Conservation (phyloP, 371 early-diverging fungal species). For the Sanchytrium tribonematis region DNA sequence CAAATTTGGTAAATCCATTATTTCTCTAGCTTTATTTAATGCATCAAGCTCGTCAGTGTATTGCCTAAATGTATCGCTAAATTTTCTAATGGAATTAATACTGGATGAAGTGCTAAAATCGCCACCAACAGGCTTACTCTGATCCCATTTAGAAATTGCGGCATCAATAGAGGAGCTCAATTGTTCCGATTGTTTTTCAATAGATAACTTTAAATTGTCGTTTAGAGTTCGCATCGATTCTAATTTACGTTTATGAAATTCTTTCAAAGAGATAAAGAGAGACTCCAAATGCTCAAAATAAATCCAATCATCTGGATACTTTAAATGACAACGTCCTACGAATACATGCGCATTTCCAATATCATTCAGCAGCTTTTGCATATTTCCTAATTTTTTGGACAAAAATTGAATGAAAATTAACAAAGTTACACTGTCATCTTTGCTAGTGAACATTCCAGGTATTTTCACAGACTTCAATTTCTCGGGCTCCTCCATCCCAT, state of each 20-base stretch:
- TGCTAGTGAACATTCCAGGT: neutral
- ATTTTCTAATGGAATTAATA: constrained; percentile 45
- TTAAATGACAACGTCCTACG: constrained; percentile 16
- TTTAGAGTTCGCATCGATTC: constrained; percentile 72
- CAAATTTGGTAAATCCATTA: constrained; percentile 47
- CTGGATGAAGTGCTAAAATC: constrained; percentile 62
- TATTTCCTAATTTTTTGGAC: neutral
- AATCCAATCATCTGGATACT: constrained; percentile 78
- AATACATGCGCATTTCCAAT: neutral
- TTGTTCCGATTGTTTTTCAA: neutral
- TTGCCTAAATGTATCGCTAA: constrained; percentile 52
- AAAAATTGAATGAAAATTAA: neutral
- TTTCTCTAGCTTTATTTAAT: constrained; percentile 72
- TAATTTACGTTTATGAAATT: constrained; percentile 68
- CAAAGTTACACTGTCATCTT: neutral
- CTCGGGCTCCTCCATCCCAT: neutral
- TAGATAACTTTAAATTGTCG: constrained; percentile 13
- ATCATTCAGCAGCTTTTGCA: neutral
- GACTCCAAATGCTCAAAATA: constrained; percentile 82
- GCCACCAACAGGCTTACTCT: constrained; percentile 75
- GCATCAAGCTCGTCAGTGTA: constrained; percentile 61
- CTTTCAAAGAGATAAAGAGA: constrained; percentile 86
- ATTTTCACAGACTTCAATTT: neutral
- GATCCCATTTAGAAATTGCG: constrained; percentile 68
- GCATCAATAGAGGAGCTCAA: constrained; percentile 33